Conservation (phyloP, 768 basidiomycete genomes). For the Lactarius evosmus region DNA sequence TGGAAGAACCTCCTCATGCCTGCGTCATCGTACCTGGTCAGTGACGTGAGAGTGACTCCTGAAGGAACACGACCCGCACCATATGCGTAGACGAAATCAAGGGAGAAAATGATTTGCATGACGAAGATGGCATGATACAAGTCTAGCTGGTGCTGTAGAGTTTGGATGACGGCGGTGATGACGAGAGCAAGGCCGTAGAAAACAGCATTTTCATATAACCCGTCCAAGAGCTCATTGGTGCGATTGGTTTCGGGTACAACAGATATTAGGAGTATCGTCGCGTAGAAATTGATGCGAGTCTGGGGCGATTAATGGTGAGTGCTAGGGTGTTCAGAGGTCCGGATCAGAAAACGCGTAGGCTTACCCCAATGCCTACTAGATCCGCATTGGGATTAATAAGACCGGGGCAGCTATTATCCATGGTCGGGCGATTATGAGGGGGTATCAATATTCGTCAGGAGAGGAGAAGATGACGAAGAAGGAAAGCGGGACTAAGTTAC, state of each 20-base stretch:
- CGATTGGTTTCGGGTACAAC: neutral
- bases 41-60: neutral
- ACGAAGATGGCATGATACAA: conserved; percentile 21
- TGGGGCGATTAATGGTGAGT: neutral
- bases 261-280: conserved; percentile 7
- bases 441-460: neutral
- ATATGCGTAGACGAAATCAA: conserved; percentile 7
- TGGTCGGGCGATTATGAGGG: neutral
- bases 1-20: conserved; percentile 2
- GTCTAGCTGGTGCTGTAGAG: conserved; percentile 2
- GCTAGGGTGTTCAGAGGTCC: neutral
- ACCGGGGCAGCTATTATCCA: conserved; percentile 6
- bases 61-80: neutral
- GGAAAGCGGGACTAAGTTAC: neutral
- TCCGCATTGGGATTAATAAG: conserved; percentile 9
- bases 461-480: neutral
- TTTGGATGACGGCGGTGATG: conserved; percentile 15
- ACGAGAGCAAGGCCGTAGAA: conserved; percentile 14
- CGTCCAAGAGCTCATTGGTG: conserved; percentile 10
- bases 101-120: conserved; percentile 14
- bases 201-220: conserved; percentile 11
- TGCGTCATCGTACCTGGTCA: neutral
- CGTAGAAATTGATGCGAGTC: conserved; percentile 19
- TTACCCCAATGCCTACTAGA: conserved; percentile 19
- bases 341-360: neutral